phyloP scores from a whole-genome alignment of 805 yeast genomes.

The Lipomyces yamanashiensis region DNA sequence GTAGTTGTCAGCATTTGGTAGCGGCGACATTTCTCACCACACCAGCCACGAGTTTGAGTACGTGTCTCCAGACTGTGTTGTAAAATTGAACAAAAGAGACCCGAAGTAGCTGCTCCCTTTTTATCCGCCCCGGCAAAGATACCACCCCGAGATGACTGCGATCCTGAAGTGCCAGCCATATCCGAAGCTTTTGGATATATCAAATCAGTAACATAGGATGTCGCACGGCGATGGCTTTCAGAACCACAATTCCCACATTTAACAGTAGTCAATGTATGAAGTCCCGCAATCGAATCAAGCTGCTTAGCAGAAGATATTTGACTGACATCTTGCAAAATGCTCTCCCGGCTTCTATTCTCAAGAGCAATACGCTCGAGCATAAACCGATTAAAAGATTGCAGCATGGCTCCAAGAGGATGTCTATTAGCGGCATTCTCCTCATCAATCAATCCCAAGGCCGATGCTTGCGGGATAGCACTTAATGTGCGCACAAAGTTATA shows the following conservation, averaged over 20 bases:
- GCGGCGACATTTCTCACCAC: constrained; percentile 55
- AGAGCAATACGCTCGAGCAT: constrained; percentile 58
- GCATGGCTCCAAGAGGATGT: constrained; percentile 40
- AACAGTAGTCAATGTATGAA: constrained; percentile 34
- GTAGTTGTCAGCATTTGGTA: constrained; percentile 61
- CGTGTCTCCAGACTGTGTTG: constrained; percentile 39
- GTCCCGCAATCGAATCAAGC: constrained; percentile 34
- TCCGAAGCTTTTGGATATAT: constrained; percentile 27
- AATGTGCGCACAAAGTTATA: constrained; percentile 71
- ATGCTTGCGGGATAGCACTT: constrained; percentile 56
- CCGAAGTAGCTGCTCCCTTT: background rate
- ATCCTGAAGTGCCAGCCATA: background rate
- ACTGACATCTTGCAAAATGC: background rate
- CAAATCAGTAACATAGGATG: constrained; percentile 39
- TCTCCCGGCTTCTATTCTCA: constrained; percentile 47
- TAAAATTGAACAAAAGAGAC: constrained; percentile 37
- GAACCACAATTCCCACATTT: constrained; percentile 39
- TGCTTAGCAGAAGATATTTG: background rate
- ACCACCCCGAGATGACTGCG: constrained; percentile 3
- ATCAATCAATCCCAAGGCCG: constrained; percentile 57
- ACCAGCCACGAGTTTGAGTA: constrained; percentile 54
- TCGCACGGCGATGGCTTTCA: constrained; percentile 33
- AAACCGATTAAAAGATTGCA: constrained; percentile 63
- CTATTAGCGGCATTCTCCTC: constrained; percentile 44
- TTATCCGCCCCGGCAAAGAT: background rate